Evolutionary conservation across 2,329 filamentous ascomycete genomes (phyloP), one percentile per base, ranked within the genome.

Genomic region (Cryphonectria carpinicola): DNA sequence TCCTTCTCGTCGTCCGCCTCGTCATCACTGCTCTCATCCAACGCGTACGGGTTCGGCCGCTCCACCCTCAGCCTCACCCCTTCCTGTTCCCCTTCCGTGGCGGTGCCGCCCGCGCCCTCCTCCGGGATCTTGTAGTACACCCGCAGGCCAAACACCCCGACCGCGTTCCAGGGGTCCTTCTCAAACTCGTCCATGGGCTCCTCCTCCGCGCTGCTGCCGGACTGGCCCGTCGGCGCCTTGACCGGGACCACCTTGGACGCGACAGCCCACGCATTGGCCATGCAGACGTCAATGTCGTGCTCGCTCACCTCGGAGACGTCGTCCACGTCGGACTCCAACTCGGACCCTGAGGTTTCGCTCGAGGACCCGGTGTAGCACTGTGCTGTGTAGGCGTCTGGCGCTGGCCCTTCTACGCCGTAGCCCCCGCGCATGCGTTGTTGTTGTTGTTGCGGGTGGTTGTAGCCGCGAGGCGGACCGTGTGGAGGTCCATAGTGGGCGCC

Each of bases 91-190:
- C 68, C 39, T 17, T 69, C 71, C n/a, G 49, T 70, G 4, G 52
- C 71, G 22, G 49, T 69, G 4, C 46, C 71, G 22, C 49, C 46
- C 3, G 54, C 73, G 22, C 64, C 71, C 14, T 67, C 72, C 19
- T 71, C 71, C 1, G 66, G 66, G 10, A 77, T 79, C 73, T 84
- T 85, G 78, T 86, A 84, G 77, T 90, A 90, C 8, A 91, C 83
- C 28, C 87, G 84, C 69, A 91, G 79, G 0, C 89, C 88, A 0
- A 90, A 84, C 19, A 89, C 87, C 22, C 83, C 87, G 14, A 90
- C 83, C 0, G 89, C 88, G 75, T 90, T 90, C 89, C 89, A 91
- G 0, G 87, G 84, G 39, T 89, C 84, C 43, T 80, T 81, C 74
- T 86, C 84, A 46, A 84, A 84, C 69, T 87, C 84, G 71, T 84